Conservation (phyloP, 805 yeast genomes). For the Pichia heedii region DNA sequence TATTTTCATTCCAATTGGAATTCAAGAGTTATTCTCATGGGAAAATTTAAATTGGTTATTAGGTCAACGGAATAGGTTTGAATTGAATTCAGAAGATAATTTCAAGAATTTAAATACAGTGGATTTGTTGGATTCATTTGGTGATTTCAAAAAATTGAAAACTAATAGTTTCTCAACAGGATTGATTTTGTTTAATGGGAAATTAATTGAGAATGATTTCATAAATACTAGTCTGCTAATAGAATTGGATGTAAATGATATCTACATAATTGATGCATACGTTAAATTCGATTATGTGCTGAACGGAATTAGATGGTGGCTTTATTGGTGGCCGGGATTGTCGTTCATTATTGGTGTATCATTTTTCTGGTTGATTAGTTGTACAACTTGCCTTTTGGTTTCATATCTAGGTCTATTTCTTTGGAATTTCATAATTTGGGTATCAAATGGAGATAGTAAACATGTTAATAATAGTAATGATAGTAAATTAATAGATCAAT, state of each 20-base stretch:
- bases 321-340: slow-evolving; percentile 16
- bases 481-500: not conserved
- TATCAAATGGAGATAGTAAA: not conserved
- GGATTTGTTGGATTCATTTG: slow-evolving; percentile 3
- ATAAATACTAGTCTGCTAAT: slow-evolving; percentile 6
- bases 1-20: slow-evolving; percentile 8
- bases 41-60: slow-evolving; percentile 3
- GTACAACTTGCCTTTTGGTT: slow-evolving; percentile 1
- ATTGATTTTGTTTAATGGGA: slow-evolving; percentile 2
- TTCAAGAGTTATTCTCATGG: slow-evolving; percentile 4
- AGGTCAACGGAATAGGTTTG: not conserved
- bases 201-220: slow-evolving; percentile 1
- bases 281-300: slow-evolving; percentile 9
- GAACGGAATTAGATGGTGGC: slow-evolving; percentile 11
- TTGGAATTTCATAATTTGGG: not conserved
- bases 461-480: not conserved
- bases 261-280: slow-evolving; percentile 7
- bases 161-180: slow-evolving; percentile 4
- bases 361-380: slow-evolving; percentile 9
- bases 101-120: not conserved
- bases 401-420: not conserved
- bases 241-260: slow-evolving; percentile 8
- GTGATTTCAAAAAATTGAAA: not conserved
- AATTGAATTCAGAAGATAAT: not conserved
- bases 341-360: slow-evolving; percentile 10